A percentile compares a stretch with the other conserved stretches of the same genome.
phyloP scores from a whole-genome alignment of 2,329 filamentous ascomycete genomes.

The Phyllosticta capitalensis region DNA sequence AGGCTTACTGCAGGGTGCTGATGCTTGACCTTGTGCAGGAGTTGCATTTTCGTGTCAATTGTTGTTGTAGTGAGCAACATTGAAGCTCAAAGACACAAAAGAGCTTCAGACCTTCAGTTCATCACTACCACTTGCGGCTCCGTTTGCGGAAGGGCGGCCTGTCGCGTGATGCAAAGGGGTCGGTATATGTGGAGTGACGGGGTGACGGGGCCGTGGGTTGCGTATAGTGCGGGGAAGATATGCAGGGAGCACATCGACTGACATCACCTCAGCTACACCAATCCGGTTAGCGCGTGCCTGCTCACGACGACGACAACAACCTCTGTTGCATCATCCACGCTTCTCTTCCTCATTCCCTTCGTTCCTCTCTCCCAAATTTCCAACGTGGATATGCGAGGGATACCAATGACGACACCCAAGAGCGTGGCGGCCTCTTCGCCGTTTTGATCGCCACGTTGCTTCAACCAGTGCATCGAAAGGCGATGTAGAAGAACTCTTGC shows the following conservation, averaged over 20 bases:
- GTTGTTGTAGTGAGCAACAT: too few relatives aligned
- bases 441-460: neutral
- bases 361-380: neutral
- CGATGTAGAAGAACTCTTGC: neutral
- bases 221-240: neutral
- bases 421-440: neutral
- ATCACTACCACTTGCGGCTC: neutral
- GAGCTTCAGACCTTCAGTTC: neutral
- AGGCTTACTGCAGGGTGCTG: neutral
- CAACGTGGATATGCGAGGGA: neutral
- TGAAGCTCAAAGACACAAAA: neutral
- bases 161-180: conserved; percentile 4
- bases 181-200: neutral
- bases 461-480: neutral
- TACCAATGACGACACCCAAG: neutral
- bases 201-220: neutral
- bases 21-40: too few relatives aligned
- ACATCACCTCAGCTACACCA: neutral
- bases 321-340: neutral
- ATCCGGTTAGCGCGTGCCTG: neutral
- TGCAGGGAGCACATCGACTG: neutral
- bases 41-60: neutral
- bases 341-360: neutral
- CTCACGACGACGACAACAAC: neutral
- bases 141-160: neutral